These are phyloP conservation scores for Gymnopus androsaceus DNA, from an alignment of 1,284 basidiomycete genomes.

Conservation along the genomic window DNA sequence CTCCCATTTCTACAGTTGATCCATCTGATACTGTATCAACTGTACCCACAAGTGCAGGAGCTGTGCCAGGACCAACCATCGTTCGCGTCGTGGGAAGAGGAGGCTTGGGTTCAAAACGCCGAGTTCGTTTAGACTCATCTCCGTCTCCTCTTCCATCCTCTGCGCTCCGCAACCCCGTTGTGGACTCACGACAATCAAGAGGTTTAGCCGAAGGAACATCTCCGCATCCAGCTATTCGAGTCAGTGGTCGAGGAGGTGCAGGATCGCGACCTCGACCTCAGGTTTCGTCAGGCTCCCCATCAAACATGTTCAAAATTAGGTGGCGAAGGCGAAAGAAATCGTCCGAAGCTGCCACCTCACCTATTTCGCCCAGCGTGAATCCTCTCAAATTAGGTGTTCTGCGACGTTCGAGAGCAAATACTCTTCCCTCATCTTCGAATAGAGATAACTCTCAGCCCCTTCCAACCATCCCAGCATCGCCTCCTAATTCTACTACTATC, in stretches of 20 bases:
- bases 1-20: not conserved
- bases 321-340: slow-evolving; percentile 13
- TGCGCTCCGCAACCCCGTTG: too few species aligned
- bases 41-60: not conserved
- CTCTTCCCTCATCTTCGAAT: not conserved
- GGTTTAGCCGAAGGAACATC: not conserved
- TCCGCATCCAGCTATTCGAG: not conserved
- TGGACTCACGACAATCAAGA: not conserved
- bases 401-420: not conserved
- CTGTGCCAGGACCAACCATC: not conserved
- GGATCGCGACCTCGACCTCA: slow-evolving; percentile 15
- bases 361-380: not conserved
- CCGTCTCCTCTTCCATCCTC: not conserved
- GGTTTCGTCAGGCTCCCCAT: slow-evolving; percentile 7
- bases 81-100: slow-evolving; percentile 15
- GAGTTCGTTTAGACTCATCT: not conserved
- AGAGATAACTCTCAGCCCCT: not conserved
- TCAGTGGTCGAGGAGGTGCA: slow-evolving; percentile 12
- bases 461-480: not conserved
- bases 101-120: slow-evolving; percentile 12
- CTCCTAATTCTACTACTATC: not conserved
- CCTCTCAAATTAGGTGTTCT: not conserved
- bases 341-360: not conserved
- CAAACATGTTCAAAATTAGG: slow-evolving; percentile 19
- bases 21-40: not conserved